phyloP scores from a whole-genome alignment of 352 stramenopile genomes.

The Saprolegnia diclina region DNA sequence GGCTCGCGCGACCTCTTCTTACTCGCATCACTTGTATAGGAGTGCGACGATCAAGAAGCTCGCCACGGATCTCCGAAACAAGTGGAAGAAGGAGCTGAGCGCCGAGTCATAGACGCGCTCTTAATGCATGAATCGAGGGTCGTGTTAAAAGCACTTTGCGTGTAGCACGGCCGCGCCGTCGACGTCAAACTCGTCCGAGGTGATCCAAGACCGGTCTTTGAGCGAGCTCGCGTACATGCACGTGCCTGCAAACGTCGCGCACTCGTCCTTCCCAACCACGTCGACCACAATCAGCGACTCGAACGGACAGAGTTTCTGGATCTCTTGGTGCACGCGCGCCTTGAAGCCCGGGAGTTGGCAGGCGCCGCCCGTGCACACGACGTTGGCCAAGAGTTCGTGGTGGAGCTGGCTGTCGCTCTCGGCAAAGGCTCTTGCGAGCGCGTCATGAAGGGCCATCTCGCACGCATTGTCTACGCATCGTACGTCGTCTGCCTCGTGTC shows the following conservation, averaged over 20 bases:
- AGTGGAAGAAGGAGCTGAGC: conserved; percentile 53
- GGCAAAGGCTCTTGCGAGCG: neutral
- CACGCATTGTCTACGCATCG: neutral
- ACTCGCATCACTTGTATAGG: conserved; percentile 40
- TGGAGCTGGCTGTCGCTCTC: neutral
- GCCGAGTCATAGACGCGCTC: conserved; percentile 16
- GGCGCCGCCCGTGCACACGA: neutral
- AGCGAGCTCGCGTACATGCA: neutral
- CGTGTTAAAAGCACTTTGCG: conserved; percentile 8
- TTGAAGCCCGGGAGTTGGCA: conserved; percentile 6
- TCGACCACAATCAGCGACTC: neutral
- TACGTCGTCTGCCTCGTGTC: neutral
- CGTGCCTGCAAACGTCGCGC: neutral
- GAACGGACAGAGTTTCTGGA: neutral
- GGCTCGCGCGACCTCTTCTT: neutral
- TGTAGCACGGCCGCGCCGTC: conserved; percentile 30
- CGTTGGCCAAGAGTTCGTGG: neutral
- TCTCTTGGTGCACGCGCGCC: neutral
- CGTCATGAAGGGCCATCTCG: neutral
- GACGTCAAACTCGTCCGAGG: neutral
- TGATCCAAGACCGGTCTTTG: neutral
- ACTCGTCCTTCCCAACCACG: neutral
- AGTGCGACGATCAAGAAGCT: conserved; percentile 34
- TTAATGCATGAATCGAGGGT: conserved; percentile 11
- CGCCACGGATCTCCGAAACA: conserved; percentile 60